Percentiles rank a stretch among this genome's conserved stretches.
phyloP scores from a whole-genome alignment of 148 eudicot genomes.

The Persicaria tinctoria region DNA sequence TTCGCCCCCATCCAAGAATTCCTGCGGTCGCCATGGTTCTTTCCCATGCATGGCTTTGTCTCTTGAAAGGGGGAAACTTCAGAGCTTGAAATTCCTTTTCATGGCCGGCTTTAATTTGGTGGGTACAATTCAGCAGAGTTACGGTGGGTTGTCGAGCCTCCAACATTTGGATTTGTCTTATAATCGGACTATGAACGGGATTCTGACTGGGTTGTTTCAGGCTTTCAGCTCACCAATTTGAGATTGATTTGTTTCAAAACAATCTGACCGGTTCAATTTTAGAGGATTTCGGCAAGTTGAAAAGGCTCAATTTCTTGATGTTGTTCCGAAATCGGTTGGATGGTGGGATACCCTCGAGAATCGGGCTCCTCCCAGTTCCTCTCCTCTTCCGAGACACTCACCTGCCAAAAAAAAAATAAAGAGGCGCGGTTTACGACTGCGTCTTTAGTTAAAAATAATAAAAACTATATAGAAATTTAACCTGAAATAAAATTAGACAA shows the following conservation, averaged over 20 bases:
- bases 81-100: conserved; percentile 34
- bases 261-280: conserved; percentile 39
- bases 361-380: conserved; percentile 13
- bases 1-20: no score
- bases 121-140: conserved; percentile 45
- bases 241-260: conserved; percentile 56
- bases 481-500: no score
- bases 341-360: conserved; percentile 27
- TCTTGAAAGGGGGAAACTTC: conserved; percentile 30
- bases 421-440: no score
- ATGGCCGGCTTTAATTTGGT: conserved; percentile 22
- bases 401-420: no score
- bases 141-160: conserved; percentile 32
- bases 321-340: conserved; percentile 30
- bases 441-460: no score
- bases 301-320: conserved; percentile 18
- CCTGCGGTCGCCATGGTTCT: not conserved
- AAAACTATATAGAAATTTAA: no score
- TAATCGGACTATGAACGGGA: conserved; percentile 45
- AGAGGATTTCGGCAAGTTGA: conserved; percentile 18
- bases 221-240: conserved; percentile 22
- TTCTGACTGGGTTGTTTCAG: conserved; percentile 40
- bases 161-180: conserved; percentile 33
- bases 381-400: no score
- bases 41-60: conserved; percentile 33